A percentile compares a stretch with the other conserved stretches of the same genome.
Evolutionary conservation across 352 stramenopile species (phyloP).

Genomic region (Phytopythium mirpurense): DNA sequence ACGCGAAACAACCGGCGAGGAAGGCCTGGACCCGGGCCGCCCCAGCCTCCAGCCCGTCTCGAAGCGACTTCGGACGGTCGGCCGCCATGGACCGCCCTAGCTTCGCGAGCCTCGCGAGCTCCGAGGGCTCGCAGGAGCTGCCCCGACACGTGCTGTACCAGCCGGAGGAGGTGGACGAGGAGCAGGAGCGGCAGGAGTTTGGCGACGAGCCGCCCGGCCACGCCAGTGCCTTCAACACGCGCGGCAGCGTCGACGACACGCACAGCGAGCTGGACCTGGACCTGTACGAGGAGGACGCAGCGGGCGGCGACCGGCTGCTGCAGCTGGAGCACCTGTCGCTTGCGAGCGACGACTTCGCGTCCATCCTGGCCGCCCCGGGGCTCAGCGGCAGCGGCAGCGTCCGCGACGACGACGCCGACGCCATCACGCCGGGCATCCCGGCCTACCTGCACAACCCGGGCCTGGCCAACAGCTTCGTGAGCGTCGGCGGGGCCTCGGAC

Average conservation of each 20-base stretch:
- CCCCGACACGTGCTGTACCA: slow-evolving; percentile 4
- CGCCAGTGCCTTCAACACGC: no score
- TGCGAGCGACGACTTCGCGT: slow-evolving; percentile 22
- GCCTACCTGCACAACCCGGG: slow-evolving; percentile 10
- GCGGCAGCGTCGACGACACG: slow-evolving; percentile 21
- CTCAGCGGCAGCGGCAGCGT: slow-evolving; percentile 6
- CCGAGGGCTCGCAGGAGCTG: not conserved
- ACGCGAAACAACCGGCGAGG: no score
- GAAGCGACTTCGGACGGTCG: no score
- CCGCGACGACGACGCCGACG: slow-evolving; percentile 4
- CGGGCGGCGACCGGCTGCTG: slow-evolving; percentile 13
- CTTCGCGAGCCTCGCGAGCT: slow-evolving; percentile 3
- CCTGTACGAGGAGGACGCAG: slow-evolving; percentile 50
- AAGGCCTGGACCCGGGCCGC: no score
- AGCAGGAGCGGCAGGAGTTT: not conserved
- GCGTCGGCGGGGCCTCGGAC: slow-evolving; percentile 18
- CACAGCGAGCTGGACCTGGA: slow-evolving; percentile 59
- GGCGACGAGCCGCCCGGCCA: not conserved
- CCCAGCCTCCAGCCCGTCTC: not conserved
- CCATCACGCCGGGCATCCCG: slow-evolving; percentile 6
- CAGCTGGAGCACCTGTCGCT: slow-evolving; percentile 20
- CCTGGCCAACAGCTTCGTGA: slow-evolving; percentile 25
- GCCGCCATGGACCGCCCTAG: slow-evolving; percentile 2
- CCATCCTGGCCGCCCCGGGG: slow-evolving; percentile 9
- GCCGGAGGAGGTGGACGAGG: not conserved